phyloP scores from a whole-genome alignment of 371 early-diverging fungal species.

The Rhizopus delemar region DNA sequence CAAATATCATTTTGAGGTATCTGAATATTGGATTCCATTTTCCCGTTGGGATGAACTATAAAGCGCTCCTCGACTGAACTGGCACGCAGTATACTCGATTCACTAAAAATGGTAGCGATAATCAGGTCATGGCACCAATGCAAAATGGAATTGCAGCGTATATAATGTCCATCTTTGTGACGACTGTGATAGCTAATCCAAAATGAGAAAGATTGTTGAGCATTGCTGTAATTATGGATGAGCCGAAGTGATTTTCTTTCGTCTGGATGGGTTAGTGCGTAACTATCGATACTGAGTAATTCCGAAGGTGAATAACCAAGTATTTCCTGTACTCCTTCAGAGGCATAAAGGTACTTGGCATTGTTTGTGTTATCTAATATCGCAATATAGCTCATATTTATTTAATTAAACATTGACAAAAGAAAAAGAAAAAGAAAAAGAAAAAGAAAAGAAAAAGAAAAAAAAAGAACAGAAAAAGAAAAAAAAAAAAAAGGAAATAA shows the following conservation, averaged over 20 bases:
- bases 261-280: constrained; percentile 48
- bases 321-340: constrained; percentile 50
- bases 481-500: background rate
- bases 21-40: constrained; percentile 15
- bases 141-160: constrained; percentile 32
- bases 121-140: constrained; percentile 45
- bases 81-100: constrained; percentile 14
- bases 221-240: constrained; percentile 46
- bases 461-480: background rate
- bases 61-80: constrained; percentile 38
- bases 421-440: background rate
- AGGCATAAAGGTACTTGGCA: constrained; percentile 48
- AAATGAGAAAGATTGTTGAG: constrained; percentile 48
- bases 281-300: constrained; percentile 45
- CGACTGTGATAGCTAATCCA: constrained; percentile 32
- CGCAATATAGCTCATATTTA: constrained; percentile 50
- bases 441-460: background rate
- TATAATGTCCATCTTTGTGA: constrained; percentile 40
- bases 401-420: constrained; percentile 1
- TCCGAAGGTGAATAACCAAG: constrained; percentile 58
- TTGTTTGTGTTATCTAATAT: constrained; percentile 59
- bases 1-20: background rate
- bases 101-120: constrained; percentile 29
- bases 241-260: constrained; percentile 38
- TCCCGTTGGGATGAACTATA: constrained; percentile 21